Base-by-base conservation (phyloP, 1,284 basidiomycete genomes). In the Abortiporus biennis region DNA sequence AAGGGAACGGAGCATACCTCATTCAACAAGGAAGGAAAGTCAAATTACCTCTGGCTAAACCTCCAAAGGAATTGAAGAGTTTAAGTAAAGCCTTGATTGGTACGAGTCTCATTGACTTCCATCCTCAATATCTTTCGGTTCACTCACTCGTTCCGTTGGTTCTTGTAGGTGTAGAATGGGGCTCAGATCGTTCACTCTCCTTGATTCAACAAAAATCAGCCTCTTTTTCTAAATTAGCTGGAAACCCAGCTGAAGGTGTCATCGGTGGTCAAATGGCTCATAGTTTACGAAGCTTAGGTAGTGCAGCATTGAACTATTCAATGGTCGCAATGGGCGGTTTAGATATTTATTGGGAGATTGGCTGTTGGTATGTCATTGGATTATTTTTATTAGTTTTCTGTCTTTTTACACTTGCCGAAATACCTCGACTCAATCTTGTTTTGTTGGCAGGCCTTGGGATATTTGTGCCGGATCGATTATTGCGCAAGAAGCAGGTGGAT, bases 391-490 rank as follows among this genome's bases (percentile, higher is more conserved):
- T 6, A 11, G 38, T 19, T 6, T 21, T 21, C 15, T n/a, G 16
- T 23, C 13, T 50, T 53, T 56, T 21, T 20, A 20, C 31, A 8
- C 29, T 13, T 46, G 13, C 39, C 9, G 29, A 11, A 31, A 17
- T 19, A 29, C 8, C n/a, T n/a, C 27, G 24, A 20, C 32, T 25
- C 21, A 13, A 23, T 16, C 8, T 29, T n/a, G 27, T 9, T 9
- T n/a, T 29, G 27, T 29, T 13, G 57, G 45, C 45, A 76, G 74
- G 83, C 80, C 90, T n/a, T 93, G 90, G 90, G 91, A 93, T 58
- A 84, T 92, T 38, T 90, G 85, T 53, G 90, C 95, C 1, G 94
- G 93, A 0, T 80, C 91, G n/a, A 83, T 94, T 48, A 94, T 99
- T 50, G 88, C 90, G 0, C 75, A 89, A 48, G 95, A 97, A 62